phyloP scores from a whole-genome alignment of 805 yeast genomes.

The Saturnispora ahearnii region DNA sequence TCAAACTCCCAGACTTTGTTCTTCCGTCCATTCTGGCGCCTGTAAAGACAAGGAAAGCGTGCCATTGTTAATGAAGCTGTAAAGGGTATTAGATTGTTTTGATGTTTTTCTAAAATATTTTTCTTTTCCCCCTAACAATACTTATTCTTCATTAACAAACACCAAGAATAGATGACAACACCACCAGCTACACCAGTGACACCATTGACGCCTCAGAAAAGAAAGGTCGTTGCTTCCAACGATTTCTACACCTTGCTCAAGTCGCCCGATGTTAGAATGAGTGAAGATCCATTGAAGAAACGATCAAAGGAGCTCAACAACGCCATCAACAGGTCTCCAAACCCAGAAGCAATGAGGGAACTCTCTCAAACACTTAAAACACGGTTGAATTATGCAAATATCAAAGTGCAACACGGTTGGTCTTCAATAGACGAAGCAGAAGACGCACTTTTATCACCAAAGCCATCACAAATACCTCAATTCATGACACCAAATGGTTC shows the following conservation, averaged over 20 bases:
- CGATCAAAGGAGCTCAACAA: conserved; percentile 27
- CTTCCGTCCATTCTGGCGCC: conserved; percentile 7
- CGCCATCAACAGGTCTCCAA: conserved; percentile 20
- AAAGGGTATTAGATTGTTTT: background rate
- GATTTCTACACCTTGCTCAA: conserved; percentile 30
- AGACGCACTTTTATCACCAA: conserved; percentile 14
- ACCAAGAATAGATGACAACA: conserved; percentile 23
- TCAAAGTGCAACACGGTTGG: conserved; percentile 32
- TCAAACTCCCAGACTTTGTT: conserved; percentile 8
- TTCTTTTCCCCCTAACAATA: background rate
- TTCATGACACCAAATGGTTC: conserved; percentile 2
- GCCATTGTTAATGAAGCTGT: background rate
- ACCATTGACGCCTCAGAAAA: conserved; percentile 24
- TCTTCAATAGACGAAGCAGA: conserved; percentile 25
- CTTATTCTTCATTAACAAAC: conserved; percentile 10
- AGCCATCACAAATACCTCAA: conserved; percentile 2
- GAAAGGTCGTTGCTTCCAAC: conserved; percentile 19
- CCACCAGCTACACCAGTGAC: conserved; percentile 26
- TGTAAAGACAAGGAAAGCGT: conserved; percentile 1
- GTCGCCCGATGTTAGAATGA: conserved; percentile 25
- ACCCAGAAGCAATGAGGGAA: conserved; percentile 27
- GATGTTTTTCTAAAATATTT: background rate
- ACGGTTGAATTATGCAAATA: conserved; percentile 29
- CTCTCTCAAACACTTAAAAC: conserved; percentile 30
- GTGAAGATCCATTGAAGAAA: conserved; percentile 18